phyloP scores from a whole-genome alignment of 495 filamentous ascomycete species.

The Hypoxylon lienhwacheense region DNA sequence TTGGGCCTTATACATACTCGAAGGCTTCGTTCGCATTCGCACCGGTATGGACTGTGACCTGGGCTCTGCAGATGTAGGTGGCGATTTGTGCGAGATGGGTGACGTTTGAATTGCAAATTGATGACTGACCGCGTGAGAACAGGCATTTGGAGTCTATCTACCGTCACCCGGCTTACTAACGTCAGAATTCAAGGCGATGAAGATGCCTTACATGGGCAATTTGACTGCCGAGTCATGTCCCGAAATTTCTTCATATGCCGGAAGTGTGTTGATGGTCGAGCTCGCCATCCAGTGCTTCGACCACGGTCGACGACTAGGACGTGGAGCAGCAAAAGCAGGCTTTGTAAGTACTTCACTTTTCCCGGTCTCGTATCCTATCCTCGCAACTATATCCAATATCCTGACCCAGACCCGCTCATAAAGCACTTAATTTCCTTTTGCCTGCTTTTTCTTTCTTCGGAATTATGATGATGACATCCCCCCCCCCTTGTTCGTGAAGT shows the following conservation, averaged over 20 bases:
- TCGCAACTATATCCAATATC: neutral
- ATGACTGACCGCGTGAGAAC: neutral
- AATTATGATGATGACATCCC: no score
- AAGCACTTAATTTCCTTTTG: no score
- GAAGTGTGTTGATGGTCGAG: constrained; percentile 7
- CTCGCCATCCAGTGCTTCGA: constrained; percentile 5
- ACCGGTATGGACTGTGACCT: constrained; percentile 7
- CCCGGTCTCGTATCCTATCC: no score
- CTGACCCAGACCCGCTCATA: neutral
- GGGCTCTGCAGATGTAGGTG: constrained; percentile 1
- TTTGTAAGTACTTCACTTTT: neutral
- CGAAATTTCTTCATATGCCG: constrained; percentile 3
- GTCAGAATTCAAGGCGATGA: neutral
- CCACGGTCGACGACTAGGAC: constrained; percentile 1
- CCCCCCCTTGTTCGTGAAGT: neutral
- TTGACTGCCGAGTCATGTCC: neutral
- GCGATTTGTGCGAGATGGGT: neutral
- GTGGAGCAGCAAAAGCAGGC: neutral
- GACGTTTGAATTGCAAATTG: neutral
- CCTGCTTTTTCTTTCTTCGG: no score
- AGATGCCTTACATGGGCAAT: constrained; percentile 1
- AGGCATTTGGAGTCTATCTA: constrained; percentile 5
- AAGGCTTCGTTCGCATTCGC: constrained; percentile 3
- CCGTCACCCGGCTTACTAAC: constrained; percentile 11
- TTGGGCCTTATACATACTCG: constrained; percentile 2